Evolutionary conservation across 2,329 filamentous ascomycete genomes (phyloP).

Genomic region (Claviceps lovelessii): DNA sequence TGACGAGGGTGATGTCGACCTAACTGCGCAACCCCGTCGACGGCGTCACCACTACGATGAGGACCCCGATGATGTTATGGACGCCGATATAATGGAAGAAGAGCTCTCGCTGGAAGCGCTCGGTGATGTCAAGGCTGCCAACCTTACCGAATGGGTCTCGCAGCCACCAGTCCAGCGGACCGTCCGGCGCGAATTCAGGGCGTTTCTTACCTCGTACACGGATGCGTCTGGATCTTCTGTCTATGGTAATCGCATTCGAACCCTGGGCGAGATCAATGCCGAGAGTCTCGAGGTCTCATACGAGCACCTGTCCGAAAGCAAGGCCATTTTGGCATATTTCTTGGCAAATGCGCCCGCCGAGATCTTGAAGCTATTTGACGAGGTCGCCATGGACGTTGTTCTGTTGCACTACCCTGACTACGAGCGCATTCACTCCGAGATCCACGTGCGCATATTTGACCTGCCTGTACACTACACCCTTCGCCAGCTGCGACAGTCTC

Average conservation of each 20-base stretch:
- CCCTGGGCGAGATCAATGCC: slow-evolving; percentile 91
- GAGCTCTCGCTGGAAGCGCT: slow-evolving; percentile 85
- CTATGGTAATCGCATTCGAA: slow-evolving; percentile 86
- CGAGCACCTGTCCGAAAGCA: slow-evolving; percentile 75
- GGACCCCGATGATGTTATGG: slow-evolving; percentile 83
- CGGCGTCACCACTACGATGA: slow-evolving; percentile 88
- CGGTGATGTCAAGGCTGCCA: slow-evolving; percentile 83
- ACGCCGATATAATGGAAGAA: slow-evolving; percentile 86
- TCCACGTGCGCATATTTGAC: slow-evolving; percentile 92
- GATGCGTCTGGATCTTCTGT: slow-evolving; percentile 82
- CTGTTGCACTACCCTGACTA: slow-evolving; percentile 95
- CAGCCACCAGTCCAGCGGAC: slow-evolving; percentile 81
- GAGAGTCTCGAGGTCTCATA: slow-evolving; percentile 95
- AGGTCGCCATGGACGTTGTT: slow-evolving; percentile 92
- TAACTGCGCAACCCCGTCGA: slow-evolving; percentile 72
- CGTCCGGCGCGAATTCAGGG: slow-evolving; percentile 92
- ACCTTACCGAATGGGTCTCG: slow-evolving; percentile 88
- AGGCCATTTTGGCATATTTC: slow-evolving; percentile 91
- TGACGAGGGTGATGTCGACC: slow-evolving; percentile 69
- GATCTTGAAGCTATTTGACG: slow-evolving; percentile 89
- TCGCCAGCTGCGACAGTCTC: slow-evolving; percentile 83
- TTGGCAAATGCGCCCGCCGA: slow-evolving; percentile 90
- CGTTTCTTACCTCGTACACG: slow-evolving; percentile 90
- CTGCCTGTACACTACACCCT: slow-evolving; percentile 90
- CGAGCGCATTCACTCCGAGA: slow-evolving; percentile 91